phyloP scores from a whole-genome alignment of 192 early-diverging fungal species.

The Cetraspora pellucida region DNA sequence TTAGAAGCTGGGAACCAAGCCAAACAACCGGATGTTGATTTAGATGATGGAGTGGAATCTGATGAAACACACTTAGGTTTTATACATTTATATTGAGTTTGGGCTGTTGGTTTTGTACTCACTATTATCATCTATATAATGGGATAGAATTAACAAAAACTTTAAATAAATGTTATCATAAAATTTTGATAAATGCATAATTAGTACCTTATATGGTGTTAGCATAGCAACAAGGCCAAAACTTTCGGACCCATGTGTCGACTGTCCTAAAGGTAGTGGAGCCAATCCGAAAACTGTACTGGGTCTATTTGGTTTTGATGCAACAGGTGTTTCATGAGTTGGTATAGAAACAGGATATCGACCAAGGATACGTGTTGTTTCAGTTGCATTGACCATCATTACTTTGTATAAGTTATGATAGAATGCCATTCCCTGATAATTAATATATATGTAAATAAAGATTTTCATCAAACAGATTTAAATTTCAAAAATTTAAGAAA shows the following conservation, averaged over 20 bases:
- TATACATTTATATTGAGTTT: slow-evolving; percentile 59
- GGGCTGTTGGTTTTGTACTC: slow-evolving; percentile 58
- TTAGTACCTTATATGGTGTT: slow-evolving; percentile 59
- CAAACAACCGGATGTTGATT: slow-evolving; percentile 53
- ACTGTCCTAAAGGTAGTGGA: slow-evolving; percentile 57
- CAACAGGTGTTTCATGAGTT: background rate
- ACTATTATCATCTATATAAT: slow-evolving; percentile 58
- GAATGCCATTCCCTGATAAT: slow-evolving; percentile 58
- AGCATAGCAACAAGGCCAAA: slow-evolving; percentile 62
- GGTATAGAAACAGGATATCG: slow-evolving; percentile 46
- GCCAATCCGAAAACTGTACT: slow-evolving; percentile 64
- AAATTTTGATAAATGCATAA: background rate
- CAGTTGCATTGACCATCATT: slow-evolving; percentile 61
- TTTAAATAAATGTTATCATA: background rate
- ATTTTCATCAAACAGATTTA: background rate
- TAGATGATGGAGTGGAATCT: slow-evolving; percentile 31
- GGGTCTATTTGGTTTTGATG: slow-evolving; percentile 48
- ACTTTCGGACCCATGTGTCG: slow-evolving; percentile 55
- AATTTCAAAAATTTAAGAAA: background rate
- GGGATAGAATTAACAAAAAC: background rate
- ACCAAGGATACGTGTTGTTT: slow-evolving; percentile 59
- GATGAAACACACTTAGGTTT: slow-evolving; percentile 48
- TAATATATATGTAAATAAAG: no score
- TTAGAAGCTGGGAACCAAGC: slow-evolving; percentile 62
- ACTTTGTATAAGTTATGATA: slow-evolving; percentile 61